These are phyloP conservation scores for Lachancea sp. DNA, from an alignment of 805 yeast species.

Conservation along the genomic window DNA sequence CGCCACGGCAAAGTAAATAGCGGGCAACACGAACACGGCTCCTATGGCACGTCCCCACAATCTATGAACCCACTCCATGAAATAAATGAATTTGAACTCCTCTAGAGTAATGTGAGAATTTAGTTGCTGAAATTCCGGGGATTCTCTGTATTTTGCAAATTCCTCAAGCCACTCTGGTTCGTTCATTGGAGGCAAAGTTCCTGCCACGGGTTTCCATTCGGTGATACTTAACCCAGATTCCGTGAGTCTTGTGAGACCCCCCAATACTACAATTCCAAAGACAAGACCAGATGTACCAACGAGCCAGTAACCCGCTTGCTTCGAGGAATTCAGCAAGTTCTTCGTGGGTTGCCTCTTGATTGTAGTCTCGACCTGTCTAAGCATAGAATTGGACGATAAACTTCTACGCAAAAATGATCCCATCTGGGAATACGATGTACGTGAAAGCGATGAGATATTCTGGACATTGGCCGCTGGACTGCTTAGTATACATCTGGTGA, in stretches of 20 bases:
- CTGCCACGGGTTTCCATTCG: conserved; percentile 98
- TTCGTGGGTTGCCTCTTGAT: conserved; percentile 25
- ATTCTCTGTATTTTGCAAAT: conserved; percentile 68
- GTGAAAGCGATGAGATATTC: neutral
- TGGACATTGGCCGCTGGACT: neutral
- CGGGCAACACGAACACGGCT: conserved; percentile 73
- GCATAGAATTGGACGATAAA: conserved; percentile 12
- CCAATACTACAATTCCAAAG: conserved; percentile 92
- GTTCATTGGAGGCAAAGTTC: conserved; percentile 80
- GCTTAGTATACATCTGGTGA: conserved; percentile 1
- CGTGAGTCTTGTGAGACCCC: conserved; percentile 91
- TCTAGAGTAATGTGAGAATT: conserved; percentile 79
- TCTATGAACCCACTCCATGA: conserved; percentile 98
- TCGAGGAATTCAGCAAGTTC: conserved; percentile 43
- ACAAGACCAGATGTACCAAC: conserved; percentile 82
- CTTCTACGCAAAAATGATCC: neutral
- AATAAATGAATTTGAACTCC: conserved; percentile 89
- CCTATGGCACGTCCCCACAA: conserved; percentile 91
- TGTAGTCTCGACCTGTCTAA: conserved; percentile 13
- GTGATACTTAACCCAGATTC: conserved; percentile 95
- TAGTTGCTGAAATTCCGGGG: conserved; percentile 87
- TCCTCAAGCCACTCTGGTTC: conserved; percentile 82
- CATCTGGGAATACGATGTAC: neutral
- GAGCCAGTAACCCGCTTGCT: conserved; percentile 78
- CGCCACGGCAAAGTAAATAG: conserved; percentile 66